Evolutionary conservation across 2,329 filamentous ascomycete genomes (phyloP), one percentile per base, ranked within the genome.

Genomic region (Penicillium sp.): DNA sequence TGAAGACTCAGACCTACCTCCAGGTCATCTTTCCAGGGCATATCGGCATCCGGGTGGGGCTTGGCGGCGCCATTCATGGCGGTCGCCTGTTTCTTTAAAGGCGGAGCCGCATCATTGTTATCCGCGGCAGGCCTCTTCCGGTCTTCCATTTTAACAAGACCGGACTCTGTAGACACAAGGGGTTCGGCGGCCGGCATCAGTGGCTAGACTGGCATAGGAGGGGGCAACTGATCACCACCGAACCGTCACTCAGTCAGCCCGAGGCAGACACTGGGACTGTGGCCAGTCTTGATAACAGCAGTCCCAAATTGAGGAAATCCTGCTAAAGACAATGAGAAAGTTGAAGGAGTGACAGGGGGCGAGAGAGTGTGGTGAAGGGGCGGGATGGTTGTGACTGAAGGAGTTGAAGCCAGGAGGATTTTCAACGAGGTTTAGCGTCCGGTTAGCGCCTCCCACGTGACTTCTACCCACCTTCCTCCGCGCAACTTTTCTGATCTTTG

Each of bases 91-190:
- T 89, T 86, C 78, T 97, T 98, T 66, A 84, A 86, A 18, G 91
- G 90, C 57, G 91, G 91, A 57, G 86, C 87, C 65, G 87, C 77
- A 60, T 96, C 89, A 69, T 93, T 87, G 64, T 81, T 76, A 67
- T 85, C 86, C 61, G 86, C 80, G 67, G 89, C 87, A 67, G 89
- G 86, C 81, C 93, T 84, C 81, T 98, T 98, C 81, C 93, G 89
- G 78, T 97, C 93, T 80, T 98, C 93, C 91, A 97, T 98, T 81
- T 93, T 95, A 61, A 83, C 77, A 74, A 87, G 79, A 79, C 84
- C 84, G 70, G 79, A 72, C 76, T 88, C 85, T 77, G 86, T 82
- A 80, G 83, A 81, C 78, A 84, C 79, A 72, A 84, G 80, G 69
- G 79, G 78, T 74, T 87, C 85, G 75, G 87, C 83, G 80, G 87